Conservation (phyloP, 495 filamentous ascomycete genomes). For the Aspergillus coremiiformis region DNA sequence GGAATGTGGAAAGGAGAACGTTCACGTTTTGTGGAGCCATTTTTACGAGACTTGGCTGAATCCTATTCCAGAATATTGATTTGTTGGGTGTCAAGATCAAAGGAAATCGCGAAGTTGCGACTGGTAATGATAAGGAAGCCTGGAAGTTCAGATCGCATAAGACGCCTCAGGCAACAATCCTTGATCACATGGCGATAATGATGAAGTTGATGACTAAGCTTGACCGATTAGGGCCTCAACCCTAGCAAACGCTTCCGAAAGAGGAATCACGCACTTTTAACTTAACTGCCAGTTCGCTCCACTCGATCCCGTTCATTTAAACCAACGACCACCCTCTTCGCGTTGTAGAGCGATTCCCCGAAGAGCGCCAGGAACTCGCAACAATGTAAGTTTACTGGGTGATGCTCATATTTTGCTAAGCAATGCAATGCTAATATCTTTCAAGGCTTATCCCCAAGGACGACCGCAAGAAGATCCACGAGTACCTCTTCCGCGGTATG, state of each 20-base stretch:
- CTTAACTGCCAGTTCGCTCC: conserved; percentile 27
- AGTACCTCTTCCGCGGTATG: conserved; percentile 98
- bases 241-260: conserved; percentile 27
- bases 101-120: neutral
- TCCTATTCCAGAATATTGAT: neutral
- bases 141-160: neutral
- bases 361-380: conserved; percentile 52
- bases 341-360: conserved; percentile 53
- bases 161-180: conserved; percentile 6
- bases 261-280: conserved; percentile 38
- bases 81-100: neutral
- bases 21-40: conserved; percentile 56
- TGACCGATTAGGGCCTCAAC: conserved; percentile 29
- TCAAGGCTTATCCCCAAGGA: conserved; percentile 95
- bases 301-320: conserved; percentile 34
- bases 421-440: conserved; percentile 17
- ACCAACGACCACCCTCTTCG: conserved; percentile 34
- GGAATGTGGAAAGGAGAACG: conserved; percentile 73
- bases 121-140: conserved; percentile 3
- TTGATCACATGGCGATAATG: conserved; percentile 14
- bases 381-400: conserved; percentile 39
- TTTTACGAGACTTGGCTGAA: conserved; percentile 1
- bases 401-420: neutral
- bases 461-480: conserved; percentile 99
- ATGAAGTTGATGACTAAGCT: neutral